These are phyloP conservation scores for Rasamsonia emersonii DNA, from an alignment of 2,329 filamentous ascomycete genomes.

Conservation along the genomic window DNA sequence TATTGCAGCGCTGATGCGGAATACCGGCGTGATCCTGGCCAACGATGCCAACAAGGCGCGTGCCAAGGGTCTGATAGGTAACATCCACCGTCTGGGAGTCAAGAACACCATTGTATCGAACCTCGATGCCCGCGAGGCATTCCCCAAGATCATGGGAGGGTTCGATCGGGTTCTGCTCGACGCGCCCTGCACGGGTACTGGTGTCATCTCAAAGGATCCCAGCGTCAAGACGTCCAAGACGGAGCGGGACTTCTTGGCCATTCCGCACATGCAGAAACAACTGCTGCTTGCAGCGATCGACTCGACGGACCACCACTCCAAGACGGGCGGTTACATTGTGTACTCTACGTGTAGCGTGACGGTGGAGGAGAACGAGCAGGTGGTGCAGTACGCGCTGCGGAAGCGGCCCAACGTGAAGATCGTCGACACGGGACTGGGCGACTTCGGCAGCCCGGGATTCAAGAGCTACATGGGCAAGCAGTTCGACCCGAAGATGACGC, in stretches of 20 bases:
- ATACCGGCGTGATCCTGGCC: slow-evolving; percentile 89
- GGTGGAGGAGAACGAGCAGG: slow-evolving; percentile 86
- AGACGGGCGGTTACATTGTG: slow-evolving; percentile 89
- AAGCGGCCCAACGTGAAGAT: slow-evolving; percentile 90
- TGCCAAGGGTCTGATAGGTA: slow-evolving; percentile 94
- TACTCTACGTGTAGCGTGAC: slow-evolving; percentile 96
- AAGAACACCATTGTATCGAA: slow-evolving; percentile 94
- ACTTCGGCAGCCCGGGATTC: slow-evolving; percentile 90
- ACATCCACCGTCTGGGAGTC: slow-evolving; percentile 88
- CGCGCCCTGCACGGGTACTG: slow-evolving; percentile 91
- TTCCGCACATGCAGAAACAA: slow-evolving; percentile 93
- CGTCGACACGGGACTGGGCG: slow-evolving; percentile 73
- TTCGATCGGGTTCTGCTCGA: slow-evolving; percentile 93
- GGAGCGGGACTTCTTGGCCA: slow-evolving; percentile 83
- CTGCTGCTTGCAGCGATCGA: slow-evolving; percentile 88
- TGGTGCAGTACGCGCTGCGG: slow-evolving; percentile 85
- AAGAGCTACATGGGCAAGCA: slow-evolving; percentile 82
- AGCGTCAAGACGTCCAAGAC: slow-evolving; percentile 98
- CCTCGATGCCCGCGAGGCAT: slow-evolving; percentile 79
- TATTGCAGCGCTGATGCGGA: slow-evolving; percentile 94
- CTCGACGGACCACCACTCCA: slow-evolving; percentile 81
- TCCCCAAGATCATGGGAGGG: slow-evolving; percentile 87
- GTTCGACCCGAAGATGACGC: slow-evolving; percentile 76
- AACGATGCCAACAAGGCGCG: slow-evolving; percentile 93
- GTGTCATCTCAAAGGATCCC: slow-evolving; percentile 94